phyloP scores from a whole-genome alignment of 2,329 filamentous ascomycete species.

The Apiospora sp. region DNA sequence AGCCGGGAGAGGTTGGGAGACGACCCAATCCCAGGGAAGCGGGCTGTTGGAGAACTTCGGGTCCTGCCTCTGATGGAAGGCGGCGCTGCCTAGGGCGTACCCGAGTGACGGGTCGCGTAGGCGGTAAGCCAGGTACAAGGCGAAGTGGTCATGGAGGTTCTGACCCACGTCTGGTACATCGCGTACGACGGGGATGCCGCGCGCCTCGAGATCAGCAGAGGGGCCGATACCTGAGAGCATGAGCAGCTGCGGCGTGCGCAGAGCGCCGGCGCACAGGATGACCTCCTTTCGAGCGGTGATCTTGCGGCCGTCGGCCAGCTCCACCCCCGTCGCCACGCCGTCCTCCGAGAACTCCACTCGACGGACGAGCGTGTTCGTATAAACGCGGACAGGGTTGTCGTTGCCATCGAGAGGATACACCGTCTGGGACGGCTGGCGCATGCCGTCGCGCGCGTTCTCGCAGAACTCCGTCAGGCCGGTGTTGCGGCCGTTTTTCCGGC shows the following conservation, averaged over 20 bases:
- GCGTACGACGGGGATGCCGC: constrained; percentile 42
- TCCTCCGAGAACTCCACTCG: constrained; percentile 20
- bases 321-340: constrained; percentile 49
- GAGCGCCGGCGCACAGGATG: constrained; percentile 43
- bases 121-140: constrained; percentile 31
- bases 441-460: constrained; percentile 34
- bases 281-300: constrained; percentile 41
- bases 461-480: constrained; percentile 44
- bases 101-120: constrained; percentile 37
- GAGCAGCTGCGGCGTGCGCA: constrained; percentile 44
- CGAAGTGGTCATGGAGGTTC: constrained; percentile 36
- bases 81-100: constrained; percentile 35
- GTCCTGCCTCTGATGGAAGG: constrained; percentile 27
- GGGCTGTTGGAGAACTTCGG: constrained; percentile 34
- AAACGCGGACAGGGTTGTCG: constrained; percentile 25
- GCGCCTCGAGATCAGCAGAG: constrained; percentile 36
- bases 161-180: constrained; percentile 37
- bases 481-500: constrained; percentile 42
- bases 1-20: constrained; percentile 31
- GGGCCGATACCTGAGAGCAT: constrained; percentile 47
- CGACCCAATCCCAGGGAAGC: constrained; percentile 38
- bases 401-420: constrained; percentile 34
- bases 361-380: constrained; percentile 33
- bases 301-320: constrained; percentile 41
- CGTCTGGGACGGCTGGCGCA: constrained; percentile 33